A percentile compares a stretch with the other conserved stretches of the same genome.
phyloP scores from a whole-genome alignment of 2,329 filamentous ascomycete genomes.

The Botrytis elliptica region DNA sequence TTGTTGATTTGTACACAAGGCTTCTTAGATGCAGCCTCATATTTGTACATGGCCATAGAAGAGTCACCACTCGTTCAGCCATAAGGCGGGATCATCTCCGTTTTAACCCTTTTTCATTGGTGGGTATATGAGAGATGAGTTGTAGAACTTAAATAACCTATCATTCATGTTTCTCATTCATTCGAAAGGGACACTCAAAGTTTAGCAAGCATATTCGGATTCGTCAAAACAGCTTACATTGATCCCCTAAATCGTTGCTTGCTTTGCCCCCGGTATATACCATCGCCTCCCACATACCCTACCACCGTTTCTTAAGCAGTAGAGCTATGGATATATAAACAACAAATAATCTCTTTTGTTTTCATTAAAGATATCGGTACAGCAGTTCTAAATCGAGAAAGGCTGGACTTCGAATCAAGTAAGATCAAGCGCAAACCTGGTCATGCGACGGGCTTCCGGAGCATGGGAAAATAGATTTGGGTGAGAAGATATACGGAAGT shows the following conservation, averaged over 20 bases:
- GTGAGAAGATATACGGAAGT: background rate
- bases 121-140: too few species aligned
- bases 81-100: too few species aligned
- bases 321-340: background rate
- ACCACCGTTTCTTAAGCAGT: background rate
- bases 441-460: background rate
- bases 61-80: background rate
- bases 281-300: background rate
- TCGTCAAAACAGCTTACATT: background rate
- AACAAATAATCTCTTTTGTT: background rate
- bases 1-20: background rate
- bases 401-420: background rate
- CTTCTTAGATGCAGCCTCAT: background rate
- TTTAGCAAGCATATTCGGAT: background rate
- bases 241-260: background rate
- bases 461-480: background rate
- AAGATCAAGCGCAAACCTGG: background rate
- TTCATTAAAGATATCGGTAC: background rate
- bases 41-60: background rate
- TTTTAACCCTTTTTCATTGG: too few species aligned
- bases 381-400: fast-evolving
- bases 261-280: background rate
- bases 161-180: too few species aligned
- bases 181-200: too few species aligned
- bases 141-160: too few species aligned